These are phyloP conservation scores for Gonapodya prolifera DNA, from an alignment of 192 early-diverging fungal species.

Conservation along the genomic window DNA sequence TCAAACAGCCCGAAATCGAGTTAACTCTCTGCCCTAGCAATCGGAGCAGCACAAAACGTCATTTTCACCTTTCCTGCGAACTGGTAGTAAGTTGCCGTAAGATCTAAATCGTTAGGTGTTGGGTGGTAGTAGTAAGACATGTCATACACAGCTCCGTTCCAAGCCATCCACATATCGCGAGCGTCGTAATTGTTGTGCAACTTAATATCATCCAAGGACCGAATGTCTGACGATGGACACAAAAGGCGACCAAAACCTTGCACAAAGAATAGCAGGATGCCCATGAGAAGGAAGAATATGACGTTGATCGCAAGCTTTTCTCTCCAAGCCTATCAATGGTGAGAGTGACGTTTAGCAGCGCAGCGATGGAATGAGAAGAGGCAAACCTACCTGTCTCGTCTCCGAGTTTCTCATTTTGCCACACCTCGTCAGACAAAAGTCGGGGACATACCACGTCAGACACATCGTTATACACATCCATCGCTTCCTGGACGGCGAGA, in stretches of 20 bases:
- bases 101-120: constrained; percentile 8
- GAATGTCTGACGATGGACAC: constrained; percentile 48
- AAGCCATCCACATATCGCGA: constrained; percentile 46
- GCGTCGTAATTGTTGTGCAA: constrained; percentile 33
- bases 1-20: too few relatives aligned
- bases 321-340: constrained; percentile 93
- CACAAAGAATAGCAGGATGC: constrained; percentile 76
- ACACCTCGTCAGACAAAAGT: not conserved
- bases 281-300: constrained; percentile 67
- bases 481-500: constrained; percentile 4
- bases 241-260: constrained; percentile 66
- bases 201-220: constrained; percentile 39
- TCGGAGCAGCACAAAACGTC: too few relatives aligned
- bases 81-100: constrained; percentile 11
- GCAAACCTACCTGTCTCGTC: too few relatives aligned
- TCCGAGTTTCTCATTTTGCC: constrained; percentile 5
- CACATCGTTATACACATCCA: not conserved
- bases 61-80: constrained; percentile 22
- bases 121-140: constrained; percentile 35
- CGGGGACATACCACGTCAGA: not conserved
- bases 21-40: too few relatives aligned
- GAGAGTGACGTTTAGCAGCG: too few relatives aligned
- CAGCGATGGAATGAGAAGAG: too few relatives aligned
- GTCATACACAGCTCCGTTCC: constrained; percentile 58
- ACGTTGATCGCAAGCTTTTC: constrained; percentile 90